phyloP scores from a whole-genome alignment of 768 basidiomycete species.

The Leccinum sublutescens region DNA sequence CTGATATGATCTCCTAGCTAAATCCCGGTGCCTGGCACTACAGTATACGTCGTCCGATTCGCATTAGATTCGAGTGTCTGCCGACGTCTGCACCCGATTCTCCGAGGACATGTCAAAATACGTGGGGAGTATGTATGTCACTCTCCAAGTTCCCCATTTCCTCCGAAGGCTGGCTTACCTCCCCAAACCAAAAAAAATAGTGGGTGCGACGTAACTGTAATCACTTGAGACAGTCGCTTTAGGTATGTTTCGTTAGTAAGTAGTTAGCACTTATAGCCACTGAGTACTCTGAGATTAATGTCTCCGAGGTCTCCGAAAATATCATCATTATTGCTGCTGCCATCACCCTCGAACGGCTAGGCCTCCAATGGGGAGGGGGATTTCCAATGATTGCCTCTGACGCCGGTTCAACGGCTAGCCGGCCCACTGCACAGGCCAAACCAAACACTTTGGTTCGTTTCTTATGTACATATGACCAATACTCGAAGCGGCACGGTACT shows the following conservation, averaged over 20 bases:
- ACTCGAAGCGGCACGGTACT: background rate
- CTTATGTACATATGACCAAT: background rate
- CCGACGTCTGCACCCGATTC: background rate
- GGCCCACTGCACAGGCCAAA: background rate
- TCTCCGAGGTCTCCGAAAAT: background rate
- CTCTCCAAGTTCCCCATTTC: background rate
- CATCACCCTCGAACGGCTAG: background rate
- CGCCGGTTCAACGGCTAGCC: background rate
- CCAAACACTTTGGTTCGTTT: background rate
- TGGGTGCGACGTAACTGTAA: background rate
- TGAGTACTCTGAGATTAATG: background rate
- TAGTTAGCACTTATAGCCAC: background rate
- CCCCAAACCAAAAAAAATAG: background rate
- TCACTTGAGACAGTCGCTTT: background rate
- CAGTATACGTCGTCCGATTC: background rate
- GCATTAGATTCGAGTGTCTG: background rate
- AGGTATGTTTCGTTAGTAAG: background rate
- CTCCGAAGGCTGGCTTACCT: background rate
- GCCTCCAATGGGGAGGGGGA: background rate
- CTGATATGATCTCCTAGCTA: background rate
- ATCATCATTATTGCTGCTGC: background rate
- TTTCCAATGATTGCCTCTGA: background rate
- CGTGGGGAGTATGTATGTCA: background rate
- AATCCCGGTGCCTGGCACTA: background rate
- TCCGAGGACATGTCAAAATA: background rate